Base-by-base conservation (phyloP, 1,284 basidiomycete genomes). In the Puccinia horiana region DNA sequence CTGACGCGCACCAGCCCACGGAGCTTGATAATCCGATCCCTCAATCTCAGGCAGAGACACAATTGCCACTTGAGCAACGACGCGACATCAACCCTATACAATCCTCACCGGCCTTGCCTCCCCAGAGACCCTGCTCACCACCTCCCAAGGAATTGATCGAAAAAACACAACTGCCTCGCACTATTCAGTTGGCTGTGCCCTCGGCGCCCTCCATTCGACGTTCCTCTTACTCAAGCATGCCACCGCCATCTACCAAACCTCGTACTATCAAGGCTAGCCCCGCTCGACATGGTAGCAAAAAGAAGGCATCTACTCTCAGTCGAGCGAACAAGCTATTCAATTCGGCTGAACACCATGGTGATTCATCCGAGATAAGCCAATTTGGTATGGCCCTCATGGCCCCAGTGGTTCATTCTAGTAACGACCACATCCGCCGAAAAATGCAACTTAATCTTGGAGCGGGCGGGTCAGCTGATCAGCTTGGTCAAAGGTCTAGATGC, bases 171-270 rank as follows among this genome's bases (percentile, higher is more conserved):
- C 49, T 56, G 26, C 42, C 72, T 47, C 72, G 70, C 8, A 23
- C 80, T 29, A 35, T 52, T 49, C 70, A 52, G 44, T 58, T 81
- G 40, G 20, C 58, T 2, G 58, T 73, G 42, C 80, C 80, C 56
- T 9, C 56, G 12, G 26, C 74, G 18, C 42, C 42, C 56, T 32
- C 70, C 16, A 37, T 65, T 35, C 54, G 58, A 40, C 70, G 80
- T 40, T 52, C 72, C 35, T 81, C 80, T 54, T 75, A 81, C 74
- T 75, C 80, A 4, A 81, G 80, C 47, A 81, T 81, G 80, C 80
- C 80, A 2, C 80, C 80, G 47, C 80, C 80, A 61, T 81, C 80
- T 29, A 42, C 70, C 18, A 73, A 54, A 73, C 58, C 40, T 23
- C 74, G 54, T 26, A 8, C 54, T 20, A n/a, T 42, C 32, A 73